These are phyloP conservation scores for Paecilomyces sp. DNA, from an alignment of 2,329 filamentous ascomycete species.

Conservation along the genomic window DNA sequence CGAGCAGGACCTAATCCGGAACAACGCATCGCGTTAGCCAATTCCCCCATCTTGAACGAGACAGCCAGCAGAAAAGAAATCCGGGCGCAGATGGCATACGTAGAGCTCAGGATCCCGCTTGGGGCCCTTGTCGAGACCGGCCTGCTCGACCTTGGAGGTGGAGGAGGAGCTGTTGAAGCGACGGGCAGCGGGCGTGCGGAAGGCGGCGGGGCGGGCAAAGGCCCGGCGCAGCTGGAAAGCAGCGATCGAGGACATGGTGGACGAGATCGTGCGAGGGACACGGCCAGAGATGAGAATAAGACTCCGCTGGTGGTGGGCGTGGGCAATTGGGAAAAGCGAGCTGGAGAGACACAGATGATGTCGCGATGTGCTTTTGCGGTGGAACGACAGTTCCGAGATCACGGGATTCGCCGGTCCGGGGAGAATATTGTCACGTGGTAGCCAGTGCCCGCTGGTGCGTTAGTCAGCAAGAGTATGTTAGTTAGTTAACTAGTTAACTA, in stretches of 20 bases:
- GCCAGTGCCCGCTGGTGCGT: background rate
- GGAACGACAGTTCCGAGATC: background rate
- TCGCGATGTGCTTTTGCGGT: slow-evolving; percentile 2
- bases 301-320: slow-evolving; percentile 9
- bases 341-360: background rate
- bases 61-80: background rate
- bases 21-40: slow-evolving; percentile 9
- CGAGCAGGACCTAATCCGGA: slow-evolving; percentile 68
- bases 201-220: slow-evolving; percentile 30
- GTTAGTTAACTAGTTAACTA: no score
- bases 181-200: slow-evolving; percentile 35
- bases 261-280: background rate
- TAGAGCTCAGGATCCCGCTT: slow-evolving; percentile 69
- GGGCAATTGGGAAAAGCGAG: slow-evolving; percentile 9
- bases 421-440: background rate
- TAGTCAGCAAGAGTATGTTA: background rate
- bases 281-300: background rate
- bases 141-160: slow-evolving; percentile 40
- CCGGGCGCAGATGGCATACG: slow-evolving; percentile 41
- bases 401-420: background rate
- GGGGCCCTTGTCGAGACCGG: slow-evolving; percentile 54
- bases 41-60: slow-evolving; percentile 7
- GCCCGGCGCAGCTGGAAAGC: slow-evolving; percentile 35
- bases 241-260: slow-evolving; percentile 35
- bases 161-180: slow-evolving; percentile 20